Evolutionary conservation across 305 asterid genomes (phyloP), one percentile per base, ranked within the genome.

Genomic region (Fraxinus greggii): DNA sequence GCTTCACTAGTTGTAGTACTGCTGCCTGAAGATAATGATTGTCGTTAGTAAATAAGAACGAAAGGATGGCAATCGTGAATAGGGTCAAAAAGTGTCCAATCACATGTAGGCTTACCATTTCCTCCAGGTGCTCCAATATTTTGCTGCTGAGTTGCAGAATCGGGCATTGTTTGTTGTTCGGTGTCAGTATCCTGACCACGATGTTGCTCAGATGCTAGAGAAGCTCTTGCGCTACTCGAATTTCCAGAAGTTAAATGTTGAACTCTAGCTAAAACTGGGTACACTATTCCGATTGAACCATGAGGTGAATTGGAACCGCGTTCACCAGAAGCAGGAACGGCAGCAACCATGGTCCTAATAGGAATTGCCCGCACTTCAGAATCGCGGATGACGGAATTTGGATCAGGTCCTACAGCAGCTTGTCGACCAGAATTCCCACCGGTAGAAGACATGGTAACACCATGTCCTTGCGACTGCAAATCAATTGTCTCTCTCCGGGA

Each of bases 231-330:
- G 72, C 82, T 89, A 80, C 79, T 84, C 45, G 86, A 76, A 84
- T 80, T 89, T 87, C 87, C 87, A 2, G 89, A 75, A 78, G 87
- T 77, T 35, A 86, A 81, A 80, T 86, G 91, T 80, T 93, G 97
- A 78, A 90, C 90, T 86, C 98, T 90, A 40, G 97, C 92, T 88
- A 95, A 78, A 85, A 95, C 91, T 59, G 98, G 98, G 86, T 89
- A 90, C 32, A 95, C 80, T 86, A 93, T 85, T 81, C 97, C 98
- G 77, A 95, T 78, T 38, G 95, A 83, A 85, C 94, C 85, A 80
- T 91, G 97, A 54, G 98, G 42, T 32, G 92, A 81, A 75, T 91
- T 94, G 12, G 94, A 80, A 85, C 86, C 76, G 75, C 85, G 90
- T 77, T 85, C 89, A 59, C 80, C 89, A 61, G 91, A 79, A 81